These are phyloP conservation scores for Phytophthora meadii DNA, from an alignment of 352 stramenopile genomes.

Conservation along the genomic window DNA sequence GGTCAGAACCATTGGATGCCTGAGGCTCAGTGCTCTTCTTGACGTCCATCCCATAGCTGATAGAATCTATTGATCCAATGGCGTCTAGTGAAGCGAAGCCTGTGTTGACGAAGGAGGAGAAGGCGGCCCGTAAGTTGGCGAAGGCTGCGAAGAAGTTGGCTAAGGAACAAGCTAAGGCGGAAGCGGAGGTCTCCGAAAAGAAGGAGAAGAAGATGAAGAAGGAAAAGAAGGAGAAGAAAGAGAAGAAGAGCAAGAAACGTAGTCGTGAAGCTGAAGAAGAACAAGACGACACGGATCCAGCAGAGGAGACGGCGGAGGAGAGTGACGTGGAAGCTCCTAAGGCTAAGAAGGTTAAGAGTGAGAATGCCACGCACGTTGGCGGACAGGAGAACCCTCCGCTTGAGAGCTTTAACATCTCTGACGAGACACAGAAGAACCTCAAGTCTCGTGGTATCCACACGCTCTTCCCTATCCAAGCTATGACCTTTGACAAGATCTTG, in stretches of 20 bases:
- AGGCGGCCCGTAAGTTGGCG: conserved; percentile 61
- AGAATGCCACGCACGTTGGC: conserved; percentile 47
- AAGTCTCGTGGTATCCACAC: conserved; percentile 82
- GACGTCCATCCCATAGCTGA: neutral
- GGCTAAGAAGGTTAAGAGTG: conserved; percentile 51
- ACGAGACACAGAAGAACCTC: conserved; percentile 67
- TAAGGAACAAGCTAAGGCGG: conserved; percentile 37
- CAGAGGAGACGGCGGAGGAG: conserved; percentile 53
- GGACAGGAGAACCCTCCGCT: conserved; percentile 76
- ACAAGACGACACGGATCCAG: conserved; percentile 40
- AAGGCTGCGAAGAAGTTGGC: conserved; percentile 64
- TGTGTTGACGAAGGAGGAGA: conserved; percentile 67
- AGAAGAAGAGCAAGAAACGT: conserved; percentile 84
- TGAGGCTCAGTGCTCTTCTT: conserved; percentile 24
- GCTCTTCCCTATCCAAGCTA: conserved; percentile 93
- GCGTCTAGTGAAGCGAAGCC: conserved; percentile 43
- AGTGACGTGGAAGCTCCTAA: conserved; percentile 53
- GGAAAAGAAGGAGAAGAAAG: conserved; percentile 67
- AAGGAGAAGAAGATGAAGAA: conserved; percentile 74
- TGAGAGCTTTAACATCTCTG: conserved; percentile 71
- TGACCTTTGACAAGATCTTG: conserved; percentile 96
- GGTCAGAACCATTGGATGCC: conserved; percentile 15
- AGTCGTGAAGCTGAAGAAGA: conserved; percentile 46
- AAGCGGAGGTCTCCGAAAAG: conserved; percentile 37
- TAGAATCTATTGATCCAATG: conserved; percentile 23